Evolutionary conservation across 2,329 filamentous ascomycete genomes (phyloP), one percentile per base, ranked within the genome.

Genomic region (Epichloe aotearoae): DNA sequence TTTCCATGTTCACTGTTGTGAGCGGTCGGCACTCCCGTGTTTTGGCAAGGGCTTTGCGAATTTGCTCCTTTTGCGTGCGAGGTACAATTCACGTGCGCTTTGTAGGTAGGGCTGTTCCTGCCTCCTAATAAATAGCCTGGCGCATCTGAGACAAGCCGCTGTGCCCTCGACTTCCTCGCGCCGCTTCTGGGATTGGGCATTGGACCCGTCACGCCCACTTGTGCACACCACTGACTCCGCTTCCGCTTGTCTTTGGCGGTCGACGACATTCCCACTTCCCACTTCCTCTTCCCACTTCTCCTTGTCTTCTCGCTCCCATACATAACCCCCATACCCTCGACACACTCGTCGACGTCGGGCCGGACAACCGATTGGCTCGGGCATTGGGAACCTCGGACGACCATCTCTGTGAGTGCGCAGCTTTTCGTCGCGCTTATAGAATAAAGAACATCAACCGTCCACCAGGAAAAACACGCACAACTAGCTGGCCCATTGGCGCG

Each of bases 191-290:
- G 12, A 14, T n/a, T 38, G 12, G 11, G 23, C 23, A 38, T 37
- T 46, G 26, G 30, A n/a, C 34, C 45, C 11, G 19, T 20, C 39
- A 20, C 10, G 33, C 23, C 41, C 23, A 26, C 45, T 12, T 40
- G 20, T 38, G 15, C 19, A 33, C 39, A 38, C 39, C 33, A 47
- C 47, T n/a, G 44, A 47, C 51, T 52, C 51, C 44, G 47, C 47
- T 50, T 36, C 51, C 44, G 47, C 47, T 50, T 36, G 45, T 49
- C 30, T 43, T 26, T 45, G 15, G 11, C 42, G 3, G 47, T 44
- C 39, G n/a, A 47, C 45, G 20, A 44, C 39, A n/a, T 37, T 14
- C 34, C 26, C 26, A 10, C 7, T 30, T 26, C 26, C 7, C 23
- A 7, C 23, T 23, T 23, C 23, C 23, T 19, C 10, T 37, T 49